phyloP scores from a whole-genome alignment of 2,329 filamentous ascomycete species.

The Dactylonectria estremocensis region DNA sequence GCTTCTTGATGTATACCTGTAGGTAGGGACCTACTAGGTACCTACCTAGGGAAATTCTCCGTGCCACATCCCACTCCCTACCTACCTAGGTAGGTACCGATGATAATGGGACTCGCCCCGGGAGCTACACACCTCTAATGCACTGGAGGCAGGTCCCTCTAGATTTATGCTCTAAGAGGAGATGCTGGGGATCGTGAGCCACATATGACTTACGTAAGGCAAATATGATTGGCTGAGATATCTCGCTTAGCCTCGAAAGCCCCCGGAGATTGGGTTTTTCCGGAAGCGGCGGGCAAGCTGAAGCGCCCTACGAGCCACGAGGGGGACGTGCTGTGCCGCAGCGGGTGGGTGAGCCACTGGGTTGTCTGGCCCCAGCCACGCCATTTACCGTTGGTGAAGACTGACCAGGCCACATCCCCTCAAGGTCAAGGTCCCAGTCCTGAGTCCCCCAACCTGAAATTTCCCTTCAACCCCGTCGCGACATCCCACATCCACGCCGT shows the following conservation, averaged over 20 bases:
- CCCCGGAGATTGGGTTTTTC: constrained; percentile 26
- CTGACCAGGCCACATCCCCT: constrained; percentile 45
- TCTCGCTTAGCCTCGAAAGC: constrained; percentile 11
- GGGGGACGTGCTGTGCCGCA: constrained; percentile 17
- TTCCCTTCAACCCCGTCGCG: constrained; percentile 46
- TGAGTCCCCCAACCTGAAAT: constrained; percentile 44
- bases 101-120: not conserved
- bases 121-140: too few relatives aligned
- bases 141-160: too few relatives aligned
- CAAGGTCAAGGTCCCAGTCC: constrained; percentile 48
- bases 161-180: too few relatives aligned
- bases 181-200: too few relatives aligned
- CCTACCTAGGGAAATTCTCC: too few relatives aligned
- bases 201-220: too few relatives aligned
- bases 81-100: too few relatives aligned
- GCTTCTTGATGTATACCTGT: not conserved
- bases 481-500: constrained; percentile 44
- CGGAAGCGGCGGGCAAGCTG: constrained; percentile 1
- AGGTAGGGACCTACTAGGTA: too few relatives aligned
- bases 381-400: constrained; percentile 54
- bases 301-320: not conserved
- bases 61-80: too few relatives aligned
- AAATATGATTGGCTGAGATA: constrained; percentile 10
- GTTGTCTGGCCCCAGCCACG: constrained; percentile 55
- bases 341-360: constrained; percentile 24